A percentile compares a stretch with the other conserved stretches of the same genome.
Evolutionary conservation across 495 filamentous ascomycete species (phyloP).

Genomic region (Xylaria curta): DNA sequence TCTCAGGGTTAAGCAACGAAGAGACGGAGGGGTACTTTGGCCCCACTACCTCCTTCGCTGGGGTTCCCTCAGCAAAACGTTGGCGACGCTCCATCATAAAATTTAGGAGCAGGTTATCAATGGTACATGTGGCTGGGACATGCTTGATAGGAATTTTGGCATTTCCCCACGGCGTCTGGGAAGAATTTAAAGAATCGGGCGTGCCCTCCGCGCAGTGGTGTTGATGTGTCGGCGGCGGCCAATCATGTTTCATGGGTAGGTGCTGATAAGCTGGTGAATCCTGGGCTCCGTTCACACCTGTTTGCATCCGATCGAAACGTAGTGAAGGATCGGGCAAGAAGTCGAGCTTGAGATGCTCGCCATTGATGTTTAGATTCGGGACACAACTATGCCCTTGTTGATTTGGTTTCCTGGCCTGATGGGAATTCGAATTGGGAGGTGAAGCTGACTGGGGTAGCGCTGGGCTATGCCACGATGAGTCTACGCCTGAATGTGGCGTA

Average conservation of each 20-base stretch:
- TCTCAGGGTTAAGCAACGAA: constrained; percentile 72
- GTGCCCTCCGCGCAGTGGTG: constrained; percentile 29
- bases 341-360: constrained; percentile 69
- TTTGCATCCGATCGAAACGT: constrained; percentile 44
- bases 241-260: constrained; percentile 52
- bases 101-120: constrained; percentile 77
- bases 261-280: constrained; percentile 45
- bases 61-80: constrained; percentile 65
- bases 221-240: constrained; percentile 39
- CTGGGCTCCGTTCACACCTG: constrained; percentile 45
- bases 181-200: not conserved
- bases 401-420: constrained; percentile 39
- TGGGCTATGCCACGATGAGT: constrained; percentile 41
- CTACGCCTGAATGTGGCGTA: constrained; percentile 43
- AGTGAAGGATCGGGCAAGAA: constrained; percentile 65
- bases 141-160: constrained; percentile 61
- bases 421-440: not conserved
- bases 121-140: constrained; percentile 67
- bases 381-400: constrained; percentile 62
- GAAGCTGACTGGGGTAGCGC: constrained; percentile 29
- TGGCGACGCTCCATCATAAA: constrained; percentile 73
- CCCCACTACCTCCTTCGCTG: constrained; percentile 67
- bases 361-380: constrained; percentile 64
- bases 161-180: constrained; percentile 22
- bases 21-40: constrained; percentile 79